These are phyloP conservation scores for Rhizophagus sp. DNA, from an alignment of 192 early-diverging fungal species.

Conservation along the genomic window DNA sequence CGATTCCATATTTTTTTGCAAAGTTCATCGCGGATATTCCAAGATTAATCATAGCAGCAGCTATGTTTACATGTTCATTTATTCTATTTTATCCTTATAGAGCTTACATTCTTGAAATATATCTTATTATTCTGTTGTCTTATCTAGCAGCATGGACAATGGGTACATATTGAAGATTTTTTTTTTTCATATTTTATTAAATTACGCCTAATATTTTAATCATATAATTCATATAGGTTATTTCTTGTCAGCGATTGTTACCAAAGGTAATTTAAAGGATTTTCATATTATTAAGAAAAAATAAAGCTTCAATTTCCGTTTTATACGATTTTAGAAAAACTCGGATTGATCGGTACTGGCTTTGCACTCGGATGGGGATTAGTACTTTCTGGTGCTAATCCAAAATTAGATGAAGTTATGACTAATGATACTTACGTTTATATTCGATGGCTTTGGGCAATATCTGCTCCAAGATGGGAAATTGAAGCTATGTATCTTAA, in stretches of 20 bases:
- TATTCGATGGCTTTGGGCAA: slow-evolving; percentile 55
- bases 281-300: background rate
- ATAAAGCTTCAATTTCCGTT: background rate
- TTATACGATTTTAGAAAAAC: slow-evolving; percentile 11
- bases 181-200: background rate
- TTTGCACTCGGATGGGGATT: slow-evolving; percentile 66
- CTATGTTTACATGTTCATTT: slow-evolving; percentile 60
- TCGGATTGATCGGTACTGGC: slow-evolving; percentile 57
- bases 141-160: slow-evolving; percentile 60
- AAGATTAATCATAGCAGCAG: slow-evolving; percentile 52
- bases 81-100: slow-evolving; percentile 57
- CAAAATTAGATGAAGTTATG: slow-evolving; percentile 49
- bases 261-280: slow-evolving; percentile 2
- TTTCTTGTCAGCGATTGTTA: slow-evolving; percentile 50
- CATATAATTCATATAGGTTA: slow-evolving; percentile 39
- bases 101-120: slow-evolving; percentile 34
- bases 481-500: slow-evolving; percentile 61
- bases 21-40: slow-evolving; percentile 64
- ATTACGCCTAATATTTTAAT: background rate
- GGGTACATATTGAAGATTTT: slow-evolving; percentile 1
- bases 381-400: slow-evolving; percentile 57
- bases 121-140: slow-evolving; percentile 49
- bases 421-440: slow-evolving; percentile 28
- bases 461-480: slow-evolving; percentile 62
- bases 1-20: slow-evolving; percentile 62